Conservation (phyloP, 148 eudicot genomes). For the Silene latifolia region DNA sequence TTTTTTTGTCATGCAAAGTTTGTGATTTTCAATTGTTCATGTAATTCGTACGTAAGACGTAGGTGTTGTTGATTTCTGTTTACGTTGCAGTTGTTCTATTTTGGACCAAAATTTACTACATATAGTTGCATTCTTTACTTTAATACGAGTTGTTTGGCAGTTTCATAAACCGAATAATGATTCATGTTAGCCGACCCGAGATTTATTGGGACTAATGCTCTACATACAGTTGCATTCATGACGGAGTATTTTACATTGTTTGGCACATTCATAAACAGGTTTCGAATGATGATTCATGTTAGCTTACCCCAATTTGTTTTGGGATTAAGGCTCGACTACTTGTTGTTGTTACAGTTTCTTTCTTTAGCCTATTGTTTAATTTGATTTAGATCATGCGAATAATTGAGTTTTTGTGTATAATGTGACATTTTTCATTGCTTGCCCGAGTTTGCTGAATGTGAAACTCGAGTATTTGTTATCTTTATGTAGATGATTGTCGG, state of each 20-base stretch:
- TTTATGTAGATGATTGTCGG: not conserved
- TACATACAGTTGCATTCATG: not conserved
- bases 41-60: not conserved
- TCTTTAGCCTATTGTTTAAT: too few species aligned
- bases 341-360: too few species aligned
- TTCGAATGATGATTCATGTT: not conserved
- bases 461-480: not conserved
- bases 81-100: not conserved
- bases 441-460: not conserved
- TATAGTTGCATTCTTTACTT: not conserved
- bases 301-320: not conserved
- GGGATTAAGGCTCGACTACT: not conserved
- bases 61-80: not conserved
- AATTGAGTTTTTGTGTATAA: too few species aligned
- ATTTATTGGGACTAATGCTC: not conserved
- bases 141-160: not conserved
- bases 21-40: constrained; percentile 27
- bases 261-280: not conserved
- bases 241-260: too few species aligned
- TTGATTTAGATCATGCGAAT: too few species aligned
- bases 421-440: not conserved
- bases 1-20: constrained; percentile 28
- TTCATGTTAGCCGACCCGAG: not conserved
- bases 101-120: not conserved
- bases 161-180: not conserved